Conservation (phyloP, 805 yeast species). For the Yarrowia sp. region DNA sequence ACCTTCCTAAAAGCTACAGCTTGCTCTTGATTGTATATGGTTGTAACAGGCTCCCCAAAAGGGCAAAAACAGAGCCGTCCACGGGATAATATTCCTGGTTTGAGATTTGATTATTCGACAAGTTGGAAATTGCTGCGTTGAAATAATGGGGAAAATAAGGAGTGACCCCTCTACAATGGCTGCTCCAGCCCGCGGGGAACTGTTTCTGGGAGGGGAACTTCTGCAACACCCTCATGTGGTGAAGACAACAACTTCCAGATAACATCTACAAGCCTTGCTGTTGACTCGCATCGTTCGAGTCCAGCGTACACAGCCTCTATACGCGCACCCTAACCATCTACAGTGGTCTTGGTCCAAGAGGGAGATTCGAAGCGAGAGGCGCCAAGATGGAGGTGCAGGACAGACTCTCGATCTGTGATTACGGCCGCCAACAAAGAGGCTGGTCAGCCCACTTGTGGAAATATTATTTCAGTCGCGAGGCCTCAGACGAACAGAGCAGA, state of each 20-base stretch:
- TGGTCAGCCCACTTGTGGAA: neutral
- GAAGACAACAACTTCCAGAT: no score
- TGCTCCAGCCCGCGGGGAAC: no score
- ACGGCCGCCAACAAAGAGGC: neutral
- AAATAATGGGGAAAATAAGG: neutral
- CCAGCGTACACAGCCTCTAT: no score
- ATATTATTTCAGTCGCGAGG: neutral
- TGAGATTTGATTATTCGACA: neutral
- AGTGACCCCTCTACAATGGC: neutral
- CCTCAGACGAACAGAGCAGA: neutral
- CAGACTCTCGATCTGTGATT: neutral
- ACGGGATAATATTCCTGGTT: neutral
- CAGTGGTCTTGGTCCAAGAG: neutral
- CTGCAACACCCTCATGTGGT: no score
- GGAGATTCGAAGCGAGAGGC: neutral
- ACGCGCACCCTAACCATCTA: neutral
- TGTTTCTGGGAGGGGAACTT: no score
- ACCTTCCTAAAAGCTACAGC: neutral
- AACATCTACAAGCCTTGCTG: no score
- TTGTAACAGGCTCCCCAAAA: no score
- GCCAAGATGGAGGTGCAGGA: neutral
- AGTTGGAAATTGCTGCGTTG: neutral
- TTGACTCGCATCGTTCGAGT: neutral
- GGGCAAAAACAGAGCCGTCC: neutral
- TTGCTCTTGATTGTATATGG: neutral